These are phyloP conservation scores for Sinapis alba DNA, from an alignment of 441 rosid genomes.

Conservation along the genomic window DNA sequence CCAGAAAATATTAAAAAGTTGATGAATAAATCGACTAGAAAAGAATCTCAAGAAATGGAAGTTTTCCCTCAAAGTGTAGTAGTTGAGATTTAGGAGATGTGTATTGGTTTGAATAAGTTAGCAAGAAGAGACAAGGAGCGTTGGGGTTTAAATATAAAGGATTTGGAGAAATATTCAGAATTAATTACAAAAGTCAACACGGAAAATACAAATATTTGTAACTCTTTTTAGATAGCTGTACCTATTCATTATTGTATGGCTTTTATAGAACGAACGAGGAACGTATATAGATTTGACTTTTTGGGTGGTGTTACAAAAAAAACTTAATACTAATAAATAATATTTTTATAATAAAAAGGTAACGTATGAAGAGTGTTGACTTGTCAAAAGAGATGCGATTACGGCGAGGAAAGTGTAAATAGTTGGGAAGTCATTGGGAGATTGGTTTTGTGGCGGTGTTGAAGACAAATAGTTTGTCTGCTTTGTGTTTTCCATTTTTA, in stretches of 20 bases:
- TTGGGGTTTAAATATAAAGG: slow-evolving; percentile 37
- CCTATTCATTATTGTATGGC: slow-evolving; percentile 12
- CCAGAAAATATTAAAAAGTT: neutral
- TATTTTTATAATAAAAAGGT: neutral
- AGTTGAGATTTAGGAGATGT: slow-evolving; percentile 32
- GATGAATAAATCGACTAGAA: slow-evolving; percentile 5
- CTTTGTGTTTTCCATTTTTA: slow-evolving; percentile 22
- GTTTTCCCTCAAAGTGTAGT: slow-evolving; percentile 7
- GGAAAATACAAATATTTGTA: slow-evolving; percentile 29
- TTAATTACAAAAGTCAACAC: slow-evolving; percentile 53
- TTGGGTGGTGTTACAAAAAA: neutral
- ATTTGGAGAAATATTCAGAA: slow-evolving; percentile 20
- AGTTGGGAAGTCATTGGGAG: slow-evolving; percentile 39
- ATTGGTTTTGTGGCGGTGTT: slow-evolving; percentile 33
- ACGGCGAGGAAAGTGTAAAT: slow-evolving; percentile 45
- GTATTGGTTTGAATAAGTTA: slow-evolving; percentile 45
- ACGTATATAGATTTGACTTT: slow-evolving; percentile 36
- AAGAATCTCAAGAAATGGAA: slow-evolving; percentile 3
- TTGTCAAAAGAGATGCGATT: slow-evolving; percentile 43
- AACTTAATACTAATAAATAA: slow-evolving; percentile 21
- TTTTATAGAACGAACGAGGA: slow-evolving; percentile 31
- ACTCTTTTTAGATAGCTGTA: slow-evolving; percentile 34
- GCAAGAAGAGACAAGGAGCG: slow-evolving; percentile 29
- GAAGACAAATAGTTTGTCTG: slow-evolving; percentile 26
- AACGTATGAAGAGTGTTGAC: slow-evolving; percentile 45